phyloP scores from a whole-genome alignment of 306 rosid genomes.

The Canavalia ensiformis region DNA sequence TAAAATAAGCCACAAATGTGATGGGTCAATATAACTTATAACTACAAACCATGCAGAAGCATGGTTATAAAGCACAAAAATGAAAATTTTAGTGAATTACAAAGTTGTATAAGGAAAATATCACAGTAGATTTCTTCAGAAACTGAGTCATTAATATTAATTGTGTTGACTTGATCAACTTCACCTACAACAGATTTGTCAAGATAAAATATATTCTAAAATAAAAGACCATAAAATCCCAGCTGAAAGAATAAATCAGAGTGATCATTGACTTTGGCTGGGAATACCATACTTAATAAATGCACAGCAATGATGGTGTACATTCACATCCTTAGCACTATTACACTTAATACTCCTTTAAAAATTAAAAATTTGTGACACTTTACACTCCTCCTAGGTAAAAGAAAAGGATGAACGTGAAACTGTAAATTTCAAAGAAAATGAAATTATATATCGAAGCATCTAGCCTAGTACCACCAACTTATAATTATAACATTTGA shows the following conservation, averaged over 20 bases:
- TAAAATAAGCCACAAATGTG: slow-evolving; percentile 20
- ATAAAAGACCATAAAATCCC: neutral
- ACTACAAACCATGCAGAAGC: slow-evolving; percentile 18
- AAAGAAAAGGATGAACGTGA: neutral
- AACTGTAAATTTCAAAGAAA: slow-evolving; percentile 11
- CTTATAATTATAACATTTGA: slow-evolving; percentile 22
- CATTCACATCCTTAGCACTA: slow-evolving; percentile 5
- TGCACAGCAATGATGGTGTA: slow-evolving; percentile 4
- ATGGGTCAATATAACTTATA: slow-evolving; percentile 1
- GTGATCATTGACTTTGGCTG: slow-evolving; percentile 19
- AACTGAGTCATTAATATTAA: neutral
- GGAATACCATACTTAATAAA: neutral
- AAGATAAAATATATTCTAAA: slow-evolving; percentile 19
- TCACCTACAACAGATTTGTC: slow-evolving; percentile 16
- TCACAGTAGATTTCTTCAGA: neutral
- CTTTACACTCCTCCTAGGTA: neutral
- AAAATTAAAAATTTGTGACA: no score
- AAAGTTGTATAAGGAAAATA: neutral
- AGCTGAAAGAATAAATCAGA: neutral
- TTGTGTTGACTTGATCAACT: slow-evolving; percentile 29
- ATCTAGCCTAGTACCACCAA: slow-evolving; percentile 33
- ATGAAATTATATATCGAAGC: neutral
- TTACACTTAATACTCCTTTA: neutral
- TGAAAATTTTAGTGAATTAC: neutral
- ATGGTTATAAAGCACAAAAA: neutral